Percentiles rank a stretch among this genome's conserved stretches.
Conservation (phyloP, 495 filamentous ascomycete genomes). For the Penicillium canescens region DNA sequence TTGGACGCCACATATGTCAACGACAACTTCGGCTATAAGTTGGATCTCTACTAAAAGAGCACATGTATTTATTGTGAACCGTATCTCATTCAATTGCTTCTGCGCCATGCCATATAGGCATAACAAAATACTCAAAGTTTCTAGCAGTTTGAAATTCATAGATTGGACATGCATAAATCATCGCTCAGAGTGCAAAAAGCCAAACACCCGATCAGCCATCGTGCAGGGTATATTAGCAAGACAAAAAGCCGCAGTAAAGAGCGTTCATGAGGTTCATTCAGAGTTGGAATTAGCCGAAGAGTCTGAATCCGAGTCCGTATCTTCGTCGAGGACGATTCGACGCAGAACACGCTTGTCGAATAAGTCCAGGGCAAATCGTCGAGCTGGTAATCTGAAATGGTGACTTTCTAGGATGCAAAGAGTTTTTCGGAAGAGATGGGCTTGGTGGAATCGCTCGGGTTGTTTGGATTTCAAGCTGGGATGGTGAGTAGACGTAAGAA, state of each 20-base stretch:
- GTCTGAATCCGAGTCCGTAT: constrained; percentile 48
- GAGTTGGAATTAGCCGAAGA: constrained; percentile 24
- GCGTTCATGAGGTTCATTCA: constrained; percentile 18
- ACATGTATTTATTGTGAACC: constrained; percentile 16
- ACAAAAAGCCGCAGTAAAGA: background rate
- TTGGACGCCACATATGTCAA: background rate
- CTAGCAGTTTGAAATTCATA: constrained; percentile 1
- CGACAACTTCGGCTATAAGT: background rate
- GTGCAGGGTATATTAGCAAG: constrained; percentile 9
- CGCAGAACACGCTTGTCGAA: constrained; percentile 89
- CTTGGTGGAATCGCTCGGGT: constrained; percentile 70
- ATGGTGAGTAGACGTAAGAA: background rate
- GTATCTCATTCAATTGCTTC: constrained; percentile 24
- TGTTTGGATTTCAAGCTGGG: constrained; percentile 64
- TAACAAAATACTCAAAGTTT: background rate
- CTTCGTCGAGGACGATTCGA: constrained; percentile 72
- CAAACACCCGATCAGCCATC: constrained; percentile 4
- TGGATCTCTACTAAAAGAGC: background rate
- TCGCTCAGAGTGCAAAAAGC: constrained; percentile 7
- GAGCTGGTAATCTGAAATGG: constrained; percentile 80
- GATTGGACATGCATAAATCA: constrained; percentile 11
- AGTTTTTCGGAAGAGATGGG: constrained; percentile 77
- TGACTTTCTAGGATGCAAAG: constrained; percentile 86
- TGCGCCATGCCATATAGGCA: constrained; percentile 18
- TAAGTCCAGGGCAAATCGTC: constrained; percentile 86